A percentile compares a stretch with the other conserved stretches of the same genome.
phyloP scores from a whole-genome alignment of 345 rosid genomes.

The Bruguiera gymnorhiza region DNA sequence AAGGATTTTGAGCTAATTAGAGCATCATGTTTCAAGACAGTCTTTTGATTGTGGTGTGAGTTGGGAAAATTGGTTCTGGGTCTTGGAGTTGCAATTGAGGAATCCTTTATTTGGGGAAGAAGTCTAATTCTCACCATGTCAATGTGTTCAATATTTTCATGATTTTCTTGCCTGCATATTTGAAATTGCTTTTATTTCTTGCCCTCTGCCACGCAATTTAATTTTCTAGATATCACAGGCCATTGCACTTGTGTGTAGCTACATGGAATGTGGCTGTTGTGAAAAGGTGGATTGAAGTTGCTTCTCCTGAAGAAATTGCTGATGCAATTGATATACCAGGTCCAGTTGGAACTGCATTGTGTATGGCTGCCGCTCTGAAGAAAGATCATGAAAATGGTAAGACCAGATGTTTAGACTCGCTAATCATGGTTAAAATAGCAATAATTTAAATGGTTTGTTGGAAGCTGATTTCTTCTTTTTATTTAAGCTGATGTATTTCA shows the following conservation, averaged over 20 bases:
- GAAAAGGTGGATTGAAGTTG: constrained; percentile 89
- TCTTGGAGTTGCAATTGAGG: background rate
- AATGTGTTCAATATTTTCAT: background rate
- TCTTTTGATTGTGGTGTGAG: background rate
- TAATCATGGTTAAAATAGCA: background rate
- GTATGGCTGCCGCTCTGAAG: constrained; percentile 84
- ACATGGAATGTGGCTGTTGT: constrained; percentile 90
- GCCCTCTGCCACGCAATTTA: constrained; percentile 4
- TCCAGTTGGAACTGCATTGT: constrained; percentile 83
- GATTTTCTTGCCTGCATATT: background rate
- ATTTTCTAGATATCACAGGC: constrained; percentile 47
- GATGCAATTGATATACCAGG: constrained; percentile 73
- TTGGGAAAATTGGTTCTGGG: background rate
- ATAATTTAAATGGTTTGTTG: background rate
- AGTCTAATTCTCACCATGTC: too few species aligned
- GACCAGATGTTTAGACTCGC: constrained; percentile 16
- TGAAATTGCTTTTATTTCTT: background rate
- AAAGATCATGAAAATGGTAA: constrained; percentile 96
- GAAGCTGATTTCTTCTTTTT: background rate
- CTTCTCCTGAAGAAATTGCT: constrained; percentile 61
- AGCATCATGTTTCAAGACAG: background rate
- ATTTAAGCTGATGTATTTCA: too few species aligned
- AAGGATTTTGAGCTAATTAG: too few species aligned
- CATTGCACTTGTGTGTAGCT: constrained; percentile 81
- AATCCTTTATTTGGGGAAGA: too few species aligned